Percentiles rank a stretch among this genome's conserved stretches.
Evolutionary conservation across 2,329 filamentous ascomycete genomes (phyloP).

Genomic region (Colletotrichum truncatum): DNA sequence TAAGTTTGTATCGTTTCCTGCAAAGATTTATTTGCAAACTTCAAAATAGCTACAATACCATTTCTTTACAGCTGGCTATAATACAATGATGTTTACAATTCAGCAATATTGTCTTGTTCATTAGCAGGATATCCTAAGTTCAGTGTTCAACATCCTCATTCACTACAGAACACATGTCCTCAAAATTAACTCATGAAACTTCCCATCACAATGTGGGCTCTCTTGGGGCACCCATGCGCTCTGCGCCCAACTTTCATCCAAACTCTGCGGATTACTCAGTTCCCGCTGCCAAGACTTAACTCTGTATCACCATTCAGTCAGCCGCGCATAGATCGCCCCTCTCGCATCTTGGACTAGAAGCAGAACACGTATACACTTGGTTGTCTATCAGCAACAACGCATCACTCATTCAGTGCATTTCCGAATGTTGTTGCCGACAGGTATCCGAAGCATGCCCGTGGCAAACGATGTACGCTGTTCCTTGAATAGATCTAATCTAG

Average conservation of each 20-base stretch:
- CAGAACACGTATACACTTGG: not conserved
- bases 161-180: not conserved
- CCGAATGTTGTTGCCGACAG: slow-evolving; percentile 21
- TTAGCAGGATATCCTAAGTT: not conserved
- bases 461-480: not conserved
- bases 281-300: slow-evolving; percentile 7
- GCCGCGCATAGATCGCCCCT: slow-evolving; percentile 18
- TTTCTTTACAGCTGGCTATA: not conserved
- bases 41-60: not conserved
- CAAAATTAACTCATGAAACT: not conserved
- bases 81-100: not conserved
- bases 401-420: not conserved
- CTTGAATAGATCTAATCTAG: slow-evolving; percentile 2
- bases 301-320: slow-evolving; percentile 16
- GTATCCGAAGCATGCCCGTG: slow-evolving; percentile 23
- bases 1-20: slow-evolving; percentile 6
- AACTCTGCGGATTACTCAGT: slow-evolving; percentile 19
- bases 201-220: not conserved
- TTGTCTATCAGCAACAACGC: not conserved
- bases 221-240: not conserved
- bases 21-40: not conserved
- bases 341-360: slow-evolving; percentile 5
- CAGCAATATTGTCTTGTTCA: not conserved
- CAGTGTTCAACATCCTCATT: not conserved
- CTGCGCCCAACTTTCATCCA: slow-evolving; percentile 1